Evolutionary conservation across 1,284 basidiomycete genomes (phyloP).

Genomic region (Ustilago xerochloae): DNA sequence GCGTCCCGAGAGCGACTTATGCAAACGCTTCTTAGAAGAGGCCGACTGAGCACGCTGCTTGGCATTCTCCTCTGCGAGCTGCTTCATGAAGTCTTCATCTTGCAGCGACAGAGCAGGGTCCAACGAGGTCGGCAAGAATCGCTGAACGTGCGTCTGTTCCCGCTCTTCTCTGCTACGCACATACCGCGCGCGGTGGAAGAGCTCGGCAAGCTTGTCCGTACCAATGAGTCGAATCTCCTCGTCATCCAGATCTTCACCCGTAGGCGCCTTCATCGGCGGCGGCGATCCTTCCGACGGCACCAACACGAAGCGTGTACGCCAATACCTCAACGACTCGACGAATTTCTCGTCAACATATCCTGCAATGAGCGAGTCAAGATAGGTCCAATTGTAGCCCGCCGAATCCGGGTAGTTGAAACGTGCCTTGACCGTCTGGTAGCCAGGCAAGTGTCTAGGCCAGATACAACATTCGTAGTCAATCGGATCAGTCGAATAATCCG

Average conservation of each 20-base stretch:
- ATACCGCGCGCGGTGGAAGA: slow-evolving; percentile 72
- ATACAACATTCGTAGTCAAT: slow-evolving; percentile 87
- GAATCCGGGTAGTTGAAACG: slow-evolving; percentile 82
- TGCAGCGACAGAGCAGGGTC: slow-evolving; percentile 63
- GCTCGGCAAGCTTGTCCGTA: slow-evolving; percentile 89
- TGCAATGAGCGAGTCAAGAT: slow-evolving; percentile 69
- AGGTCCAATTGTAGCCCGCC: slow-evolving; percentile 71
- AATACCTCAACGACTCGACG: slow-evolving; percentile 73
- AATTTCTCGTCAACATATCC: slow-evolving; percentile 65
- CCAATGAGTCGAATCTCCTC: slow-evolving; percentile 89
- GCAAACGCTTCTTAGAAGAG: slow-evolving; percentile 38
- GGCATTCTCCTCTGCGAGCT: slow-evolving; percentile 54
- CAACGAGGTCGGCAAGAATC: slow-evolving; percentile 66
- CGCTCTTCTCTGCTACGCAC: slow-evolving; percentile 36
- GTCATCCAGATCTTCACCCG: slow-evolving; percentile 72
- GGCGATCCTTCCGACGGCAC: slow-evolving; percentile 83
- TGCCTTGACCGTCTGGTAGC: slow-evolving; percentile 82
- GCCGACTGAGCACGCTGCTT: slow-evolving; percentile 34
- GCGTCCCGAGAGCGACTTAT: slow-evolving; percentile 32
- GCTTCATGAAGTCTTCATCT: slow-evolving; percentile 63
- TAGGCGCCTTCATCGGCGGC: slow-evolving; percentile 69
- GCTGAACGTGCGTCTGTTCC: slow-evolving; percentile 36
- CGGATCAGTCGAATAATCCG: slow-evolving; percentile 74
- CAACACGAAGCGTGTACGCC: slow-evolving; percentile 93
- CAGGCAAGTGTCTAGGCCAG: slow-evolving; percentile 88